These are phyloP conservation scores for Penicillium sp. DNA, from an alignment of 2,329 filamentous ascomycete species.

Conservation along the genomic window DNA sequence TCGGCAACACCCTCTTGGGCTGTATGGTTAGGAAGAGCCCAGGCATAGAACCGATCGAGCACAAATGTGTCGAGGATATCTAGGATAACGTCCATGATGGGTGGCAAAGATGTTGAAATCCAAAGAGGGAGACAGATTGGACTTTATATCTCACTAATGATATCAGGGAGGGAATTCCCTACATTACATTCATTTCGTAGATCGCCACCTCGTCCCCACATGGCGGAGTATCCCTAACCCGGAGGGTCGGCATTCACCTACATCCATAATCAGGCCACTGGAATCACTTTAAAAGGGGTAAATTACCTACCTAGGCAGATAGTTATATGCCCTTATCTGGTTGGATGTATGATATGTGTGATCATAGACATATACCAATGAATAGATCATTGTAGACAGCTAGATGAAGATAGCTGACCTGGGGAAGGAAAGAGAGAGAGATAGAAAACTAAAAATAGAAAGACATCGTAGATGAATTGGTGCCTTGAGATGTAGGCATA, in stretches of 20 bases:
- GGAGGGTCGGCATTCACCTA: not conserved
- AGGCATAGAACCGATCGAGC: constrained; percentile 71
- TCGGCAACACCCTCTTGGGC: not conserved
- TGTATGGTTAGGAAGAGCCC: constrained; percentile 15
- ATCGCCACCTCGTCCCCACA: not conserved
- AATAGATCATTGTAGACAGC: too few species aligned
- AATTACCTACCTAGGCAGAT: too few species aligned
- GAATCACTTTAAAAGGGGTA: not conserved
- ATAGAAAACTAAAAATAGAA: too few species aligned
- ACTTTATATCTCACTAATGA: too few species aligned
- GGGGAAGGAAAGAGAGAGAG: too few species aligned
- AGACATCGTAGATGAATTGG: too few species aligned
- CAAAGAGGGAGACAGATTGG: not conserved
- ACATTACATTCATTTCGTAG: not conserved
- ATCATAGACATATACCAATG: too few species aligned
- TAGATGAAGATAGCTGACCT: too few species aligned
- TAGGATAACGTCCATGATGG: constrained; percentile 76
- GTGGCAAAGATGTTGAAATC: not conserved
- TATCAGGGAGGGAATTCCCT: not conserved
- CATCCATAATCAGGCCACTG: not conserved
- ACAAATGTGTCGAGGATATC: constrained; percentile 72
- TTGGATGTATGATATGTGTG: not conserved
- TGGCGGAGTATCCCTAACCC: not conserved
- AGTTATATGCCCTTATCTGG: not conserved
- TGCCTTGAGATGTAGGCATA: too few species aligned